A percentile compares a stretch with the other conserved stretches of the same genome.
These are phyloP conservation scores for Aaosphaeria pasadenensis DNA, from an alignment of 2,329 filamentous ascomycete species.

Conservation along the genomic window DNA sequence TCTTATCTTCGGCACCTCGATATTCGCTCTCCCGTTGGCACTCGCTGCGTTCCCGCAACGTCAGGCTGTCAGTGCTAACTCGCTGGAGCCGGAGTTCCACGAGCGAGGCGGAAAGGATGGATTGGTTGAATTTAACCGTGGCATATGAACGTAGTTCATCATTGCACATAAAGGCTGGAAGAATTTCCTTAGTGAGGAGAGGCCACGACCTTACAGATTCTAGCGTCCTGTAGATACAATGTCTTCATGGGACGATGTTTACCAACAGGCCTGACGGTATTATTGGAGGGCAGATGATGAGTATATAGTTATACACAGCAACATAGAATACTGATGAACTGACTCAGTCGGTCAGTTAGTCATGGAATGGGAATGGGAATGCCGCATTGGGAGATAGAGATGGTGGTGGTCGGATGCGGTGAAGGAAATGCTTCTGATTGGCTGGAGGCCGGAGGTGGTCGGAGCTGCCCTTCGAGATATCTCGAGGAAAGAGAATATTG, in stretches of 20 bases:
- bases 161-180: too few species aligned
- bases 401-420: not conserved
- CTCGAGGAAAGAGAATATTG: not conserved
- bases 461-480: not conserved
- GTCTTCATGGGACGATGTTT: too few species aligned
- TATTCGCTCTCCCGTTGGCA: slow-evolving; percentile 85
- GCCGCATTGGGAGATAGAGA: not conserved
- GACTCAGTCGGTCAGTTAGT: too few species aligned
- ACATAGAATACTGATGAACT: too few species aligned
- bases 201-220: too few species aligned
- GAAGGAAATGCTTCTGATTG: slow-evolving; percentile 17
- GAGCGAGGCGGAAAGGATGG: slow-evolving; percentile 74
- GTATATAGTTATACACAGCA: too few species aligned
- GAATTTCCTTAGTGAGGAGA: too few species aligned
- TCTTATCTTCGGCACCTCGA: slow-evolving; percentile 80
- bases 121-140: slow-evolving; percentile 93
- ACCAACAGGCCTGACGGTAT: too few species aligned
- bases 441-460: slow-evolving; percentile 1
- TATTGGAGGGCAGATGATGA: too few species aligned
- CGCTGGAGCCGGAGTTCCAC: slow-evolving; percentile 83
- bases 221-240: too few species aligned
- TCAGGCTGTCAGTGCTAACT: slow-evolving; percentile 72
- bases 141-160: slow-evolving; percentile 58
- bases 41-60: slow-evolving; percentile 90
- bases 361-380: too few species aligned